phyloP scores from a whole-genome alignment of 345 rosid genomes.

The Salix exigua region DNA sequence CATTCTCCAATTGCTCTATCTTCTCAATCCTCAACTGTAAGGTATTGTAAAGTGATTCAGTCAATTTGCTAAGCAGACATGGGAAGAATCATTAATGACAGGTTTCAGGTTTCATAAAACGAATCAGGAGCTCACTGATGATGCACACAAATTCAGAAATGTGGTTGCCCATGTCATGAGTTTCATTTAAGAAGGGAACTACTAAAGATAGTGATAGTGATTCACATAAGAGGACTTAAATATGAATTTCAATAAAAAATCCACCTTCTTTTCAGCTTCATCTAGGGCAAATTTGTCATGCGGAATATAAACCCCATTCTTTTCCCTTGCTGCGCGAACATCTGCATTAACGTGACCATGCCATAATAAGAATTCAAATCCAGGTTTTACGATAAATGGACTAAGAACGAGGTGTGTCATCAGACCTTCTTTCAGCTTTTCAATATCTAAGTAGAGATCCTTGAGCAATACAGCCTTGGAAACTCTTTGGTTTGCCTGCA shows the following conservation, averaged over 20 bases:
- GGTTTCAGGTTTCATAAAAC: too few species aligned
- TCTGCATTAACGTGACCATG: conserved; percentile 41
- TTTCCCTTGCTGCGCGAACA: conserved; percentile 89
- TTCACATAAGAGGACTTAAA: neutral
- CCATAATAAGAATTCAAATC: neutral
- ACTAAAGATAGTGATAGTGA: neutral
- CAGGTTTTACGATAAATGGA: too few species aligned
- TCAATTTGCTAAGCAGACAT: neutral
- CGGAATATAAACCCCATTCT: conserved; percentile 81
- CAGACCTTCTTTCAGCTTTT: conserved; percentile 88
- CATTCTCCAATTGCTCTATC: conserved; percentile 75
- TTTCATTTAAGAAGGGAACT: too few species aligned
- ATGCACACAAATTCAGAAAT: too few species aligned
- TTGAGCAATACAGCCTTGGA: conserved; percentile 77
- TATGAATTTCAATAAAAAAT: neutral
- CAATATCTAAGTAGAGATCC: conserved; percentile 85
- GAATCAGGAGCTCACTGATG: too few species aligned
- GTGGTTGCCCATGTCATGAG: too few species aligned
- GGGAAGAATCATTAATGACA: too few species aligned
- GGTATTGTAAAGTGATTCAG: neutral
- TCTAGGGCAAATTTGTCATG: conserved; percentile 78
- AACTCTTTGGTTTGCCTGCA: conserved; percentile 91
- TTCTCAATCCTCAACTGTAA: conserved; percentile 64
- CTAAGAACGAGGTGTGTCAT: neutral
- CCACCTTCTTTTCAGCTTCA: conserved; percentile 91